Evolutionary conservation across 371 early-diverging fungal genomes (phyloP), one percentile per base, ranked within the genome.

Genomic region (Rhizopus stolonifer): DNA sequence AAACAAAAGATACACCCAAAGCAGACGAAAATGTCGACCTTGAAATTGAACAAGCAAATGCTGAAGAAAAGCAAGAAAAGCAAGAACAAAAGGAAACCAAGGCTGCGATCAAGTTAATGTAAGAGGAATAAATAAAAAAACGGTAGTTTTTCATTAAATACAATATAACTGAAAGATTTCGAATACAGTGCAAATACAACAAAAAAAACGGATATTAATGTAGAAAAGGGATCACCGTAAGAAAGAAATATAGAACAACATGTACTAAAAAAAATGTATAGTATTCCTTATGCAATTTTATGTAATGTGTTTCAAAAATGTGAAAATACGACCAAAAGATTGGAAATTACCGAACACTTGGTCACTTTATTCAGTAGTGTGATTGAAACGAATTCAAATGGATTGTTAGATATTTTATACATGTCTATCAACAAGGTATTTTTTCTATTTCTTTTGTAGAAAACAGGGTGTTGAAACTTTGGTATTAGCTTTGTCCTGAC

Each of bases 391-490:
- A 86, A 80, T 18, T 88, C 93, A 2, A 66, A 91, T 17, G 83
- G 84, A 47, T 77, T 98, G 24, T 58, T 91, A 2, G 72, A 87
- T 39, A 73, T 85, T 26, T 79, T 98, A 13, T 97, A 98, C 70
- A 77, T 98, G 58, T 96, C 97, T 57, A 81, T 98, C 40, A 94
- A 94, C 71, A 88, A 91, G 72, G 92, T 92, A 64, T 36, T 15
- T 21, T n/a, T n/a, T n/a, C n/a, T n/a, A n/a, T n/a, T n/a, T n/a
- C n/a, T n/a, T n/a, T n/a, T n/a, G n/a, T n/a, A n/a, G n/a, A n/a
- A n/a, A n/a, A n/a, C n/a, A n/a, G n/a, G n/a, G n/a, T n/a, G n/a
- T n/a, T n/a, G n/a, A n/a, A n/a, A n/a, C n/a, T 23, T 46, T 52
- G 29, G 7, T 13, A n/a, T 23, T 36, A 22, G 92, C 74, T 97